Evolutionary conservation across 2,329 filamentous ascomycete genomes (phyloP).

Genomic region (Xylaria sp.): DNA sequence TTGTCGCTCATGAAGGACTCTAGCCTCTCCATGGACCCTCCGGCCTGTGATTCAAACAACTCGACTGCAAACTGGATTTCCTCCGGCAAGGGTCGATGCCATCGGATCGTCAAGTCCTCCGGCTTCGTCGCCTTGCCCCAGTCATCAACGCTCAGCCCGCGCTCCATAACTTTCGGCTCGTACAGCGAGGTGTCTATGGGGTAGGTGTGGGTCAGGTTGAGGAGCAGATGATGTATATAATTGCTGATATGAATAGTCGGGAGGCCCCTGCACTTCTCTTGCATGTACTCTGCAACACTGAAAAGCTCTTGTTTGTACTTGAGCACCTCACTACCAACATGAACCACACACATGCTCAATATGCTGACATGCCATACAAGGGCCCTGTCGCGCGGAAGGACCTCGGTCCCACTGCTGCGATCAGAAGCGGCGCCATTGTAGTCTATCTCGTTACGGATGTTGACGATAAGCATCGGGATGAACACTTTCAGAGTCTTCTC

Average conservation of each 20-base stretch:
- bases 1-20: constrained; percentile 78
- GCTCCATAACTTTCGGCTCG: constrained; percentile 72
- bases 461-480: constrained; percentile 85
- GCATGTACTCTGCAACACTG: constrained; percentile 93
- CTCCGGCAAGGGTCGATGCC: constrained; percentile 80
- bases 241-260: constrained; percentile 97
- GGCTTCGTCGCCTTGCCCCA: constrained; percentile 84
- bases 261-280: constrained; percentile 89
- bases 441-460: constrained; percentile 95
- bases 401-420: constrained; percentile 88
- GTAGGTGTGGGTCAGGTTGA: constrained; percentile 94
- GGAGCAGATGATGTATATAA: constrained; percentile 91
- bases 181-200: constrained; percentile 87
- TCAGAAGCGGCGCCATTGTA: constrained; percentile 96
- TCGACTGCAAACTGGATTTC: constrained; percentile 90
- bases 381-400: constrained; percentile 87
- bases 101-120: constrained; percentile 78
- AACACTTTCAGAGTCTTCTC: constrained; percentile 91
- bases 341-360: constrained; percentile 96
- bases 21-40: constrained; percentile 74
- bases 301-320: constrained; percentile 88
- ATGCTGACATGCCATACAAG: constrained; percentile 97
- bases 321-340: constrained; percentile 87
- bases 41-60: constrained; percentile 82
- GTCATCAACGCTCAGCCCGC: constrained; percentile 74